Evolutionary conservation across 805 yeast genomes (phyloP), one percentile per base, ranked within the genome.

Genomic region (Candida yuanshanica): DNA sequence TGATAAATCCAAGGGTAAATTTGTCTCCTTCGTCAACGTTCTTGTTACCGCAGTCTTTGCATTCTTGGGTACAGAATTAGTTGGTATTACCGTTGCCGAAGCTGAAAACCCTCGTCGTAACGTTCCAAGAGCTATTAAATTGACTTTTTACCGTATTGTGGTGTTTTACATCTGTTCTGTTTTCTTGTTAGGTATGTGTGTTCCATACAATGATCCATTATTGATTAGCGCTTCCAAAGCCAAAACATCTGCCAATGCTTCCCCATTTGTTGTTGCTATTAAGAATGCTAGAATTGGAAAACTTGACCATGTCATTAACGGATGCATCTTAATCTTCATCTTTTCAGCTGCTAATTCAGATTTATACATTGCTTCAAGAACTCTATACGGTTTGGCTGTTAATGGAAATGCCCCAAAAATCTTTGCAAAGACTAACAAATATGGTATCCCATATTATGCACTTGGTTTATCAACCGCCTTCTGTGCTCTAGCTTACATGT

Each of bases 331-430:
- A 55, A 63, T 84, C 33, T 83, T 85, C 50, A 89, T 86, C 45
- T 75, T 85, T 57, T 83, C 91, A 9, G 95, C 95, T 36, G 81
- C 85, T 11, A 86, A 84, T 65, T 81, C 90, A 2, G 89, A 81
- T 62, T 68, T 85, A 55, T 83, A 83, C 64, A 79, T 81, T 58
- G 84, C 85, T 23, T 78, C 93, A 20, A 74, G 95, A 71, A 78
- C 84, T 13, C 64, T 82, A 20, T 84, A 83, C 55, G 83, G 85
- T 32, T 65, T 86, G 48, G 75, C 93, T 2, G 73, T 77, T 39
- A 83, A 81, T 50, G 85, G 87, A 10, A 79, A 78, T 56, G 89
- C 91, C 10, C 93, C 93, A 49, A 69, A 64, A 47, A 56, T 83
- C 55, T 79, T 84, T 58, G 69, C 85, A 40, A 75, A 63, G 50